A percentile compares a stretch with the other conserved stretches of the same genome.
These are phyloP conservation scores for Fusarium longipes DNA, from an alignment of 2,329 filamentous ascomycete genomes.

Conservation along the genomic window DNA sequence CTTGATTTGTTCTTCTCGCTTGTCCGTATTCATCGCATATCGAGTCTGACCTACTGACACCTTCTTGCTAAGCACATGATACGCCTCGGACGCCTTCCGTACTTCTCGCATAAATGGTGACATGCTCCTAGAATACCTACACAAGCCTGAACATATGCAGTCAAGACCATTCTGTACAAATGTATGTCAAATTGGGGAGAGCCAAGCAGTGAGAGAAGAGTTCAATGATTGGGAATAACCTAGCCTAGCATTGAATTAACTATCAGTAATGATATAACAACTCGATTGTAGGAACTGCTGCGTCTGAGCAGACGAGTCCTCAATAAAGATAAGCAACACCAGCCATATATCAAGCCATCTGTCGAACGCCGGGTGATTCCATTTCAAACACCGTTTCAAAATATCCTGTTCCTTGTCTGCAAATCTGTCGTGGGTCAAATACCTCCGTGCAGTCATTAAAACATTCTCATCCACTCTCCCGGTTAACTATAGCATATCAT, in stretches of 20 bases:
- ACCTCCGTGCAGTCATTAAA: slow-evolving; percentile 8
- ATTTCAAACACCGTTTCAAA: slow-evolving; percentile 22
- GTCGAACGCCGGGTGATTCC: slow-evolving; percentile 29
- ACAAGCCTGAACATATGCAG: not conserved
- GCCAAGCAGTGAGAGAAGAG: not conserved
- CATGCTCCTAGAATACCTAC: too few relatives aligned
- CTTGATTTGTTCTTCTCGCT: slow-evolving; percentile 18
- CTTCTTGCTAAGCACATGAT: not conserved
- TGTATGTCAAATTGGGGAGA: not conserved
- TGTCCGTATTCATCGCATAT: slow-evolving; percentile 38
- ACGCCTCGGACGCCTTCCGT: not conserved
- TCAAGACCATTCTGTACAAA: not conserved
- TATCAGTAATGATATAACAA: not conserved
- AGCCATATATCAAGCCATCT: slow-evolving; percentile 25
- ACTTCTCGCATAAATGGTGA: not conserved
- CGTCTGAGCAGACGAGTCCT: slow-evolving; percentile 3
- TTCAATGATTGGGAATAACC: slow-evolving; percentile 4
- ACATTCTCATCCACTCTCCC: slow-evolving; percentile 6
- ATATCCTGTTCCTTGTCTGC: slow-evolving; percentile 6
- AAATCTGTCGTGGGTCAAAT: not conserved
- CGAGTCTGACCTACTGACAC: not conserved
- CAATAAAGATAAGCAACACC: slow-evolving; percentile 24
- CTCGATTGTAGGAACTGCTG: slow-evolving; percentile 10
- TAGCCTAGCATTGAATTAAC: slow-evolving; percentile 31
- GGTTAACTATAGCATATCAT: not conserved